phyloP scores from a whole-genome alignment of 2,329 filamentous ascomycete genomes.

The Botrytis squamosa region DNA sequence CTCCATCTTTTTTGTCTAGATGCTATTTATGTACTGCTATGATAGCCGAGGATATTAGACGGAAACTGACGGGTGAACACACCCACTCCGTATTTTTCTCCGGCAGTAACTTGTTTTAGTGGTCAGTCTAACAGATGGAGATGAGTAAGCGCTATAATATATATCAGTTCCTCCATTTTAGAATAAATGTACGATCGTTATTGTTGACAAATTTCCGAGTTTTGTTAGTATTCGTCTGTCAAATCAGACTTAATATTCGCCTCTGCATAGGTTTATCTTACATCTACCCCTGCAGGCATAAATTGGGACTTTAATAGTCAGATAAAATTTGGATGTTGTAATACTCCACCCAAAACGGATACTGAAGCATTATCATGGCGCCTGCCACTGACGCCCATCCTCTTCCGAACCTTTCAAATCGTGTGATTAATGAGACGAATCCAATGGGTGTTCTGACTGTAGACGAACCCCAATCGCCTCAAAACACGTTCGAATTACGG shows the following conservation, averaged over 20 bases:
- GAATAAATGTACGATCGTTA: not conserved
- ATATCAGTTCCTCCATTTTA: not conserved
- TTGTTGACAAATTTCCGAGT: not conserved
- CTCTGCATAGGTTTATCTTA: not conserved
- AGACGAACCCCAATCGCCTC: not conserved
- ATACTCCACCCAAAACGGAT: not conserved
- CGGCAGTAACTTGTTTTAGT: not conserved
- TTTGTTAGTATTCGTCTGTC: not conserved
- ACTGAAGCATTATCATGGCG: not conserved
- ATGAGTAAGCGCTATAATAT: not conserved
- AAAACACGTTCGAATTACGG: conserved; percentile 43
- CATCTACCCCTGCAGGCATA: too few relatives aligned
- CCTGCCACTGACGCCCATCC: conserved; percentile 16
- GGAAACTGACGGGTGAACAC: not conserved
- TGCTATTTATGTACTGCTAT: not conserved
- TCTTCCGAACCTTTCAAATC: not conserved
- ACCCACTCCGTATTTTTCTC: not conserved
- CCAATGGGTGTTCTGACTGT: not conserved
- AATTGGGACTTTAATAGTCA: not conserved
- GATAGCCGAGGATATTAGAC: not conserved
- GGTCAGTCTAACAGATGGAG: not conserved
- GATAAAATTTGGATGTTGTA: not conserved
- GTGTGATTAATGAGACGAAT: conserved; percentile 30
- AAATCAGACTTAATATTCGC: not conserved
- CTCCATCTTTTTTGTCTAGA: not conserved